phyloP scores from a whole-genome alignment of 1,139 yeast genomes.

The Magnusiomyces paraingens region DNA sequence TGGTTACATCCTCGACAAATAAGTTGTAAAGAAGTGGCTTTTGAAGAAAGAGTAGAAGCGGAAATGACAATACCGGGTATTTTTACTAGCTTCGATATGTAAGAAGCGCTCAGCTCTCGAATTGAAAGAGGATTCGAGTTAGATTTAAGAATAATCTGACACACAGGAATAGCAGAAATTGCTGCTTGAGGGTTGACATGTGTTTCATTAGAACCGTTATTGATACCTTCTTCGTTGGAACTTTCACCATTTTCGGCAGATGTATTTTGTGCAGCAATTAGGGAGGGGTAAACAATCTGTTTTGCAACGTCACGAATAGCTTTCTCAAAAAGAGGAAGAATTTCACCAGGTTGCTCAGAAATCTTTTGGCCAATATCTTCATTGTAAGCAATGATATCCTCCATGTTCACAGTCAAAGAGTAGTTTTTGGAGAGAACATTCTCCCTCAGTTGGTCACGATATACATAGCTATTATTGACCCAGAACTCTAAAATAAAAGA shows the following conservation, averaged over 20 bases:
- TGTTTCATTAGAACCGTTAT: slow-evolving; percentile 7
- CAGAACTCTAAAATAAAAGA: slow-evolving; percentile 81
- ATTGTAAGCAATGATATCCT: slow-evolving; percentile 79
- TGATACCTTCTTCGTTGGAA: slow-evolving; percentile 18
- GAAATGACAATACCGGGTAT: slow-evolving; percentile 91
- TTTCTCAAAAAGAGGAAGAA: slow-evolving; percentile 80
- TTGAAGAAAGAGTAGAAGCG: slow-evolving; percentile 81
- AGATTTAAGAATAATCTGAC: slow-evolving; percentile 76
- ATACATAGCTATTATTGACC: slow-evolving; percentile 72
- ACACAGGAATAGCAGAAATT: slow-evolving; percentile 51
- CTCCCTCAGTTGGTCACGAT: slow-evolving; percentile 87
- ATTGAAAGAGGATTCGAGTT: slow-evolving; percentile 68
- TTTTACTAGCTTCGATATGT: slow-evolving; percentile 82
- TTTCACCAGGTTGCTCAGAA: slow-evolving; percentile 80
- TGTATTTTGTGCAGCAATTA: slow-evolving; percentile 34
- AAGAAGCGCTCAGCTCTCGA: slow-evolving; percentile 78
- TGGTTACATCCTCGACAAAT: slow-evolving; percentile 89
- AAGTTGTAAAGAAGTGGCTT: slow-evolving; percentile 77
- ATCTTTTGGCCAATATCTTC: slow-evolving; percentile 83
- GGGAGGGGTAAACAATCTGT: slow-evolving; percentile 57
- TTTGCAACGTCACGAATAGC: slow-evolving; percentile 91
- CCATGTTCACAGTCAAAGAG: slow-evolving; percentile 68
- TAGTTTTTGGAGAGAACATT: slow-evolving; percentile 74
- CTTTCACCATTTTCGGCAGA: slow-evolving; percentile 21
- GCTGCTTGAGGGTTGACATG: slow-evolving; percentile 11